Base-by-base conservation (phyloP, 1,139 yeast genomes). In the Diutina siamensis region DNA sequence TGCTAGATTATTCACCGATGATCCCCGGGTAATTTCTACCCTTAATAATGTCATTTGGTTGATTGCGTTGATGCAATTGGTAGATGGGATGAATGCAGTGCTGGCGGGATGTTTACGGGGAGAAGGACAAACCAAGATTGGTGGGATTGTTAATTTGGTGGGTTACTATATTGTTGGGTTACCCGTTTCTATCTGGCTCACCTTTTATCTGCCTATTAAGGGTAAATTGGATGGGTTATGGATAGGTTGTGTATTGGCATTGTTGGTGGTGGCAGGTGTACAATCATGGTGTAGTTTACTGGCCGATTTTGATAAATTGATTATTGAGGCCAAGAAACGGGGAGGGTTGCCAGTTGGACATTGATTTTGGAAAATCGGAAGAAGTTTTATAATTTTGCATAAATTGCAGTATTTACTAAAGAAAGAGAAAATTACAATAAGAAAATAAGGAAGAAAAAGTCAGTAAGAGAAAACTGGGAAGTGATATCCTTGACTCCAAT, bases 101-200 rank as follows among this genome's bases (percentile, higher is more conserved):
- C 71, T 78, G 4, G 81, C 81, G 2, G 82, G 82, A 3, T 74
- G 80, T 50, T 63, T 76, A 44, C 62, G 81, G 50, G 82, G 82
- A 13, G 80, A 76, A 55, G 81, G 81, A 17, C 71, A 72, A 54
- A 77, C 79, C 19, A 72, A 69, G 52, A 74, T 76, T 44, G 81
- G 81, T 2, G 81, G 81, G 8, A 70, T 73, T 42, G 75, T 75
- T 34, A 76, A 76, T 51, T 59, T 76, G 48, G 51, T 75, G 22
- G 66, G 78, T 1, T 76, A 76, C 53, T 76, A 76, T 54, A 57
- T 72, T 1, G 59, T 76, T 35, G 82, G 81, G 2, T 58, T 76
- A 28, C 82, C 81, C 4, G 53, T 75, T 41, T 68, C 77, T 2
- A 59, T 71, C 31, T 65, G 65, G 49, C 58, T 76, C 31, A 62